Conservation (phyloP, 495 filamentous ascomycete species). For the Jackrogersella minutella region DNA sequence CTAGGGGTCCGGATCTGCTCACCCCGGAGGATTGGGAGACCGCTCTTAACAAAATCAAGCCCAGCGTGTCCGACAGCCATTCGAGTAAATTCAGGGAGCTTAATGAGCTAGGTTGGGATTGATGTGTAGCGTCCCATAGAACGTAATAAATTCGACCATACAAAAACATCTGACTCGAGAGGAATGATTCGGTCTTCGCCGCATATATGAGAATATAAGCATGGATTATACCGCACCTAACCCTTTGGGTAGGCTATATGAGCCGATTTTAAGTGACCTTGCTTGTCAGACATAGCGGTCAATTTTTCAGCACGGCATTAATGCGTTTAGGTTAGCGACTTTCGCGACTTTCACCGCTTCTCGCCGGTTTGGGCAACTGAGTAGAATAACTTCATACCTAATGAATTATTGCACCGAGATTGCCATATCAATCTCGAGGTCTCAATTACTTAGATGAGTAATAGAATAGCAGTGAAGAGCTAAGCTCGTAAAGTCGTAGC, state of each 20-base stretch:
- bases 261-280: background rate
- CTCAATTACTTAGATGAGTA: background rate
- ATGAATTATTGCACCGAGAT: background rate
- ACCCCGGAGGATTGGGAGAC: slow-evolving; percentile 77
- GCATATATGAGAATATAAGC: background rate
- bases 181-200: background rate
- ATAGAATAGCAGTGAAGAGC: background rate
- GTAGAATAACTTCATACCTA: too few species aligned
- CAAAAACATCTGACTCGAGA: background rate
- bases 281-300: background rate
- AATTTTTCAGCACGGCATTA: background rate
- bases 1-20: slow-evolving; percentile 50
- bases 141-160: background rate
- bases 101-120: slow-evolving; percentile 49
- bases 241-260: background rate
- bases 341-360: too few species aligned
- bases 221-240: slow-evolving; percentile 1
- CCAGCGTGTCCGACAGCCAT: slow-evolving; percentile 75
- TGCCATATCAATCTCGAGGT: background rate
- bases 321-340: too few species aligned
- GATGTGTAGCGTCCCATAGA: background rate
- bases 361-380: too few species aligned
- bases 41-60: slow-evolving; percentile 74
- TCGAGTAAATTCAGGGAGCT: slow-evolving; percentile 73
- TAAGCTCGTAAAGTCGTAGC: too few species aligned